Conservation (phyloP, 2,329 filamentous ascomycete genomes). For the Sporothrix globosa region DNA sequence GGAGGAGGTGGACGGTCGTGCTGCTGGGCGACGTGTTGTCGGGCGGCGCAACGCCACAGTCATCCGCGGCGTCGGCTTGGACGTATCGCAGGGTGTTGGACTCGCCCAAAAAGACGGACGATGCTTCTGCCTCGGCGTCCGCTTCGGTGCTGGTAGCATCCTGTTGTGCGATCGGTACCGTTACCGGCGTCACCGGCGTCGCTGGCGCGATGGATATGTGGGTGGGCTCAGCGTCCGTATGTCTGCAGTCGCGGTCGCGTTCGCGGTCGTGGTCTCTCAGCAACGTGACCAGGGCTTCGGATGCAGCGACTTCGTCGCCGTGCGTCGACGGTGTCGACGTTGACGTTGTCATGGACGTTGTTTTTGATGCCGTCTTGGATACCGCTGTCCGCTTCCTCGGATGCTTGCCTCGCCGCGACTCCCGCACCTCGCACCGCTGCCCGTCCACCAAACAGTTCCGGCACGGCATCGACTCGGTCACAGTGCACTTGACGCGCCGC, state of each 20-base stretch:
- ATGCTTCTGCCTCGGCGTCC: neutral
- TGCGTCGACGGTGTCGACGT: neutral
- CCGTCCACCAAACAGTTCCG: slow-evolving; percentile 16
- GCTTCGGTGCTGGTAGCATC: neutral
- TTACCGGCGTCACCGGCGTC: neutral
- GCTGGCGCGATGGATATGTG: neutral
- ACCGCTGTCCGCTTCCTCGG: neutral
- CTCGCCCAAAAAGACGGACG: slow-evolving; percentile 1
- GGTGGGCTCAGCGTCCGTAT: neutral
- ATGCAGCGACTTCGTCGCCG: neutral
- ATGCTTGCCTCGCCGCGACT: slow-evolving; percentile 19
- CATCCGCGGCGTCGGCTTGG: neutral
- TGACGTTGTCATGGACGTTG: neutral
- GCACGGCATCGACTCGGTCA: slow-evolving; percentile 17
- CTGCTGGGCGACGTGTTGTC: neutral
- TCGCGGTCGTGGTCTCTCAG: neutral
- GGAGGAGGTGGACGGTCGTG: neutral
- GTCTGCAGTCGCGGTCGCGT: neutral
- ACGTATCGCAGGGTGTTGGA: neutral
- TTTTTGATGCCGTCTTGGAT: too few relatives aligned
- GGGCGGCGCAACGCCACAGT: neutral
- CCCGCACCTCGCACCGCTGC: neutral
- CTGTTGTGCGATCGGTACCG: neutral
- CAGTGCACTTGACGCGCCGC: slow-evolving; percentile 12
- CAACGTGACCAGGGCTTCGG: neutral